Evolutionary conservation across 345 rosid species (phyloP), one percentile per base, ranked within the genome.

Genomic region (Kandelia obovata): DNA sequence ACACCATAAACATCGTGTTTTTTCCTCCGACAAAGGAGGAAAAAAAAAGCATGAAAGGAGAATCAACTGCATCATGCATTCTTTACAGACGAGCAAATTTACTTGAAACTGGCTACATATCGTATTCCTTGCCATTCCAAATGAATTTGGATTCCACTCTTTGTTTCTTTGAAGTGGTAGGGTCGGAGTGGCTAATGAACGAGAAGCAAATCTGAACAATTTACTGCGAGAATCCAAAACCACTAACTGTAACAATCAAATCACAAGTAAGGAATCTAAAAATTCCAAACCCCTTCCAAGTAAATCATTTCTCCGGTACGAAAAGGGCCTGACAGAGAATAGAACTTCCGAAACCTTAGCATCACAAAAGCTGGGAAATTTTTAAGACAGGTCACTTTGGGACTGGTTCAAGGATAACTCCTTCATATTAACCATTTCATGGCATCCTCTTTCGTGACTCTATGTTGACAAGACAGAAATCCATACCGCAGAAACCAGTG

Each of bases 401-500:
- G 88, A 76, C 79, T 84, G 84, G 83, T 85, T 89, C 21, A 62
- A 92, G 97, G 86, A 92, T 89, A 62, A 89, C 94, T 9, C 94
- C 96, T 80, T 89, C 97, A 67, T 92, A 89, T 77, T 92, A 92
- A 92, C 97, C 97, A 92, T 59, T 89, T 92, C 97, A 92, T 92
- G 6, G 97, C 89, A 73, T 92, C 94, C 58, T 92, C 97, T 83
- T 92, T 89, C 0, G 96, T 89, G 67, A 92, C 93, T 74, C 97
- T 85, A 43, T 92, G 97, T 52, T 84, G 96, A 68, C 97, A 71
- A 89, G 88, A 13, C 13, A 85, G 80, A 85, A 87, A 71, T 85
- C 92, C 88, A 87, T 87, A 31, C 92, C 92, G 13, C 85, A 87
- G 70, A 87, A 85, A 75, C 92, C 92, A 0, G 92, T 87, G 4